phyloP scores from a whole-genome alignment of 495 filamentous ascomycete species.

The Penicillium canescens region DNA sequence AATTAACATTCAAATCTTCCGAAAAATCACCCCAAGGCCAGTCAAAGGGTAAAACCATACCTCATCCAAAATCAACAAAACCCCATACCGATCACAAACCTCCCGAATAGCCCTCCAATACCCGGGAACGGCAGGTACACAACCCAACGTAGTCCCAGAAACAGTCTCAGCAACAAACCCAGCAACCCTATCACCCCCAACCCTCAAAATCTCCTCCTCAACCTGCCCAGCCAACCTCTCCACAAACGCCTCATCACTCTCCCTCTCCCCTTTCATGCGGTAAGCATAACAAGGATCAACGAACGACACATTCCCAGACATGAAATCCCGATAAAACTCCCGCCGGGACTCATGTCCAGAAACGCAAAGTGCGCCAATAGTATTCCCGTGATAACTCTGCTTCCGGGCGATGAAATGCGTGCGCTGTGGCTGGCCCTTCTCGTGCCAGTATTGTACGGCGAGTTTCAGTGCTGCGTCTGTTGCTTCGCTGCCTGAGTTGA shows the following conservation, averaged over 20 bases:
- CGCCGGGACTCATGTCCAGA: constrained; percentile 32
- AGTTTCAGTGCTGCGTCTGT: constrained; percentile 60
- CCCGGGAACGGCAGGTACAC: constrained; percentile 36
- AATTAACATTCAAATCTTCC: too few species aligned
- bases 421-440: constrained; percentile 34
- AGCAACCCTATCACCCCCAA: constrained; percentile 62
- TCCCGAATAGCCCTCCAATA: constrained; percentile 38
- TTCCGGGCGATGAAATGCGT: constrained; percentile 59
- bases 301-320: constrained; percentile 30
- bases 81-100: constrained; percentile 41
- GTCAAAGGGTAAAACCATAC: too few species aligned
- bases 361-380: constrained; percentile 56
- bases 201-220: constrained; percentile 60
- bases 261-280: constrained; percentile 27
- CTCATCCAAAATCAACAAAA: constrained; percentile 47
- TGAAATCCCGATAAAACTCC: constrained; percentile 30
- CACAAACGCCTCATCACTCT: constrained; percentile 37
- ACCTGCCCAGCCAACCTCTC: constrained; percentile 50
- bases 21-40: too few species aligned
- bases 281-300: constrained; percentile 43
- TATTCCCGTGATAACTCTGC: constrained; percentile 68
- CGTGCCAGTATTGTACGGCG: constrained; percentile 42
- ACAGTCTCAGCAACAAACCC: constrained; percentile 67
- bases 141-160: constrained; percentile 50
- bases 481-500: constrained; percentile 56